A percentile compares a stretch with the other conserved stretches of the same genome.
Conservation (phyloP, 352 stramenopile genomes). For the Phytophthora cactorum region DNA sequence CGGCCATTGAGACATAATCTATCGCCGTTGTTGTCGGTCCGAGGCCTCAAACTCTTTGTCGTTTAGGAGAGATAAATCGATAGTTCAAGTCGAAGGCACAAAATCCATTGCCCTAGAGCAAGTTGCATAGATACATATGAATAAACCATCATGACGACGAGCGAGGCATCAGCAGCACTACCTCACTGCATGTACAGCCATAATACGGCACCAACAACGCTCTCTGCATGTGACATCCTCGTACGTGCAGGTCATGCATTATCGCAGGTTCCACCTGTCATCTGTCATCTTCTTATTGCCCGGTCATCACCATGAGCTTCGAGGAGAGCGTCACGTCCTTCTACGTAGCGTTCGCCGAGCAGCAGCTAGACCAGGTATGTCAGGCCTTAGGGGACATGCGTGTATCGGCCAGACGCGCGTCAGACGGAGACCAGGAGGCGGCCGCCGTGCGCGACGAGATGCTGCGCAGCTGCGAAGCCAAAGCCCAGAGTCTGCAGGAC, state of each 20-base stretch:
- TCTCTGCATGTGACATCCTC: too few relatives aligned
- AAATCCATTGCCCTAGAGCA: too few relatives aligned
- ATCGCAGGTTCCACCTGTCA: background rate
- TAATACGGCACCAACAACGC: too few relatives aligned
- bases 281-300: background rate
- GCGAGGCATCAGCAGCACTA: too few relatives aligned
- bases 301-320: constrained; percentile 61
- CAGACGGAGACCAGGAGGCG: constrained; percentile 18
- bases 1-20: background rate
- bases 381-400: constrained; percentile 70
- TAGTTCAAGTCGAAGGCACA: too few relatives aligned
- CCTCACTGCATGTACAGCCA: too few relatives aligned
- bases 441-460: constrained; percentile 75
- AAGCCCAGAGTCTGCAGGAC: constrained; percentile 53
- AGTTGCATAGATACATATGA: too few relatives aligned
- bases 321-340: constrained; percentile 83
- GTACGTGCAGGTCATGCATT: constrained; percentile 8
- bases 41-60: background rate
- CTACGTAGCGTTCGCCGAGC: constrained; percentile 82
- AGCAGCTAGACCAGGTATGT: constrained; percentile 70
- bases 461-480: constrained; percentile 75
- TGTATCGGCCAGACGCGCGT: constrained; percentile 20
- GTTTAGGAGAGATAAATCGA: background rate
- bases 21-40: background rate
- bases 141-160: too few relatives aligned